Base-by-base conservation (phyloP, 176 grass and related monocot genomes). In the Bromus sterilis region DNA sequence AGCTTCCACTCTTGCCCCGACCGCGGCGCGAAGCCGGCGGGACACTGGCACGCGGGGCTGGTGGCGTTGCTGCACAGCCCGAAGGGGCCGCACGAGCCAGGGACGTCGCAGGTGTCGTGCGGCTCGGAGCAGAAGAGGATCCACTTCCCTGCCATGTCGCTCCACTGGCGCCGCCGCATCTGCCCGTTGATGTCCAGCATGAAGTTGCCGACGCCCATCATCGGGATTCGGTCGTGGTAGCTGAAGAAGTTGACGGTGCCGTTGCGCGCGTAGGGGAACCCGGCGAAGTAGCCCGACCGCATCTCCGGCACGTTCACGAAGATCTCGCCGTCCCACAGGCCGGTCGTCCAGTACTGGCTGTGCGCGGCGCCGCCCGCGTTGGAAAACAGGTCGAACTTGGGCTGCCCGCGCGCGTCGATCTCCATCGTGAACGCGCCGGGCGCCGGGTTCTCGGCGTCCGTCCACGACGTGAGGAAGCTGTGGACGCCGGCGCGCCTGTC, bases 281-380 rank as follows among this genome's bases (percentile, higher is more conserved):
- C 89, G 24, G 65, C 58, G 78, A 90, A 85, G 85, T 90, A 85
- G 24, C 89, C 89, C 6, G 81, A 85, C 36, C 81, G 71, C 88
- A 93, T 93, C 85, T 93, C 91, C 44, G 91, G 91, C 43, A 93
- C 82, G 56, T 73, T 81, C 3, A 4, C 80, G 79, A 91, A 91
- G 20, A 86, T 62, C 76, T 80, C 61, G 11, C 85, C 82, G 63
- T 87, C 78, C 87, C 87, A 93, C 46, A 85, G 41, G 7, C 88
- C 88, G 1, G 88, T 88, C 4, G 76, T 88, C 82, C 82, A 93
- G 75, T 93, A 93, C 40, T 9, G 58, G n/a, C 7, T 11, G 68
- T 76, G 66, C 43, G 9, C 58, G 41, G 69, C 75, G 26, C 77
- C 77, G 7, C 7, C 53, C 18, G 78, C 75, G 26, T 77, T 66